These are phyloP conservation scores for Suhomyces pyralidae DNA, from an alignment of 805 yeast species.

Conservation along the genomic window DNA sequence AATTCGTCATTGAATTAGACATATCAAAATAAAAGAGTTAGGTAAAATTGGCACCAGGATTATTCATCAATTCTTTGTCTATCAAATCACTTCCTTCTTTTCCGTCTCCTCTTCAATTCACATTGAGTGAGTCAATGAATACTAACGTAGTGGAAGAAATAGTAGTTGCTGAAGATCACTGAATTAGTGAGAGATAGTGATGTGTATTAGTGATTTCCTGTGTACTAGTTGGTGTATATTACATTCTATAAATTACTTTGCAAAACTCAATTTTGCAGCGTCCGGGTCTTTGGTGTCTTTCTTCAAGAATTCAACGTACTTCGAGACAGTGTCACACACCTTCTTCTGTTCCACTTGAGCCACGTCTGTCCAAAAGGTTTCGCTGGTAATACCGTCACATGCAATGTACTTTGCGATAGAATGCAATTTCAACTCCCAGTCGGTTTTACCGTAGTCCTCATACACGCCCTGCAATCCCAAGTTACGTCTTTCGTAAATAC, in stretches of 20 bases:
- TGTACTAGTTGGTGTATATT: no score
- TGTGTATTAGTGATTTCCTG: no score
- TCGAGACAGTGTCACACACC: conserved; percentile 19
- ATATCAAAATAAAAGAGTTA: no score
- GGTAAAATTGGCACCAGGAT: no score
- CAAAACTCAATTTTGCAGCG: conserved; percentile 7
- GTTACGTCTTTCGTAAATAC: conserved; percentile 16
- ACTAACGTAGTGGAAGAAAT: no score
- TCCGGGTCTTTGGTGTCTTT: conserved; percentile 15
- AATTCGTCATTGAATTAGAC: no score
- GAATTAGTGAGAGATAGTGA: no score
- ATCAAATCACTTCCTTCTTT: no score
- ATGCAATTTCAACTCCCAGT: conserved; percentile 25
- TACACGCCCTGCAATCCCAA: conserved; percentile 17
- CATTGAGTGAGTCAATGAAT: no score
- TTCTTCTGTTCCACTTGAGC: conserved; percentile 11
- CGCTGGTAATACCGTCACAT: conserved; percentile 19
- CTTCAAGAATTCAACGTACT: conserved; percentile 23
- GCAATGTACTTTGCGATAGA: conserved; percentile 24
- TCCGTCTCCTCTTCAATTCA: no score
- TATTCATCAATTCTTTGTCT: no score
- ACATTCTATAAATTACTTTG: background rate
- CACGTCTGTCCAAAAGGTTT: conserved; percentile 17
- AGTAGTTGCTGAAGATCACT: no score
- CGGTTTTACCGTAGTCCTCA: conserved; percentile 15